Conservation (phyloP, 345 rosid species). For the Camelina neglecta region DNA sequence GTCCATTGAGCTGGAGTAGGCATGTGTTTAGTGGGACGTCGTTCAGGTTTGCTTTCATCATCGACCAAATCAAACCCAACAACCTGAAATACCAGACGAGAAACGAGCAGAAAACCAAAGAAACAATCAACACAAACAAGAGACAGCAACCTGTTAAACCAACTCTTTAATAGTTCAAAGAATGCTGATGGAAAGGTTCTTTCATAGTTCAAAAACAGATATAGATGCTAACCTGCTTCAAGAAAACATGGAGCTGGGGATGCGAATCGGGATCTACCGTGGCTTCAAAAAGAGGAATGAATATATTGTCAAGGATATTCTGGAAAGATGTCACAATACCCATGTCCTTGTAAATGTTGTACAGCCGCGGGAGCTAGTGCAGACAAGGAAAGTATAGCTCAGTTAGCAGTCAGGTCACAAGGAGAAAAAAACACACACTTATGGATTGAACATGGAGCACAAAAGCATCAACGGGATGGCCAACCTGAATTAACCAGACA, state of each 20-base stretch:
- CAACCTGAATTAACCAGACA: conserved; percentile 99
- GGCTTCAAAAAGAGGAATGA: conserved; percentile 96
- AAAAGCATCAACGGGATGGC: conserved; percentile 22
- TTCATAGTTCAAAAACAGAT: conserved; percentile 4
- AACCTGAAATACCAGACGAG: conserved; percentile 60
- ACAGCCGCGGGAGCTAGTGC: conserved; percentile 89
- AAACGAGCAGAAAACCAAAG: conserved; percentile 7
- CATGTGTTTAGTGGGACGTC: conserved; percentile 99
- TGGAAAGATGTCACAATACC: conserved; percentile 99
- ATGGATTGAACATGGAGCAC: not conserved
- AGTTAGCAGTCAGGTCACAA: conserved; percentile 29
- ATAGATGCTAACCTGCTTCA: conserved; percentile 75
- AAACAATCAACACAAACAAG: conserved; percentile 12
- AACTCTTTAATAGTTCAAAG: conserved; percentile 16
- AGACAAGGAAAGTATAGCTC: conserved; percentile 4
- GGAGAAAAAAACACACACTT: not conserved
- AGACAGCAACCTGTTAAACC: not conserved
- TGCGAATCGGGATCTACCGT: conserved; percentile 98
- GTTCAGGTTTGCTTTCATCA: conserved; percentile 99
- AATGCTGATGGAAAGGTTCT: not conserved
- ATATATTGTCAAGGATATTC: conserved; percentile 96
- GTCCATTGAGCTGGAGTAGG: conserved; percentile 99
- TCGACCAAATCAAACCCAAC: conserved; percentile 99
- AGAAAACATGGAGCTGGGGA: conserved; percentile 96
- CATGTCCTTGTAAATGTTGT: conserved; percentile 98